Evolutionary conservation across 768 basidiomycete species (phyloP), one percentile per base, ranked within the genome.

Genomic region (Calocybe indica): DNA sequence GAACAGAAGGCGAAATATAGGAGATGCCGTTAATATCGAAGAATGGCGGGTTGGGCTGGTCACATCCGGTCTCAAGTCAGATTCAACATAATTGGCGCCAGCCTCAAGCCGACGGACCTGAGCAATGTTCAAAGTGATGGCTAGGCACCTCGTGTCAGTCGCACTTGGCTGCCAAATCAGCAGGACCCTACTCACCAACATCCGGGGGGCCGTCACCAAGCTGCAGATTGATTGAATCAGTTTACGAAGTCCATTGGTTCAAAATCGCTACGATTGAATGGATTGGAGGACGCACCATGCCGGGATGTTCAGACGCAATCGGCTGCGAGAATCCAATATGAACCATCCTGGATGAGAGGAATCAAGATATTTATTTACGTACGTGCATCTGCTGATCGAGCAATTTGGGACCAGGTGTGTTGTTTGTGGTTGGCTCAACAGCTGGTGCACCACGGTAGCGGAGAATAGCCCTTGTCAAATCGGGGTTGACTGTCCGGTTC

Each of bases 1-100:
- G 78, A 1, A 73, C 57, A 0, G 68, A 58, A 5, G 78, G 79
- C 1, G 68, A 57, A 2, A 54, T 41, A 55, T 63, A 79, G 30
- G 60, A 54, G 40, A 63, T 59, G 13, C 62, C 62, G 49, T 64
- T 63, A 35, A 63, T 60, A 44, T 60, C 58, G 35, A 58, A 63
- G 59, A 64, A 64, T 2, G 62, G 62, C 1, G 62, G 60, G 45
- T 64, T 64, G 1, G 62, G 62, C 56, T 63, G 22, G 22, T 22
- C 22, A 22, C 12, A 33, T 10, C 2, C 7, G 33, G 39, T 9
- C 34, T 39, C 38, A 45, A 32, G 42, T 14, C 6, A 14, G 5
- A 9, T 7, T n/a, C 8, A 8, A 29, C 9, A 11, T 7, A 3
- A 37, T 33, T 10, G 22, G 22, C 22, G 4, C n/a, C 34, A 35